phyloP scores from a whole-genome alignment of 1,139 yeast genomes.

The Candida smagusa region DNA sequence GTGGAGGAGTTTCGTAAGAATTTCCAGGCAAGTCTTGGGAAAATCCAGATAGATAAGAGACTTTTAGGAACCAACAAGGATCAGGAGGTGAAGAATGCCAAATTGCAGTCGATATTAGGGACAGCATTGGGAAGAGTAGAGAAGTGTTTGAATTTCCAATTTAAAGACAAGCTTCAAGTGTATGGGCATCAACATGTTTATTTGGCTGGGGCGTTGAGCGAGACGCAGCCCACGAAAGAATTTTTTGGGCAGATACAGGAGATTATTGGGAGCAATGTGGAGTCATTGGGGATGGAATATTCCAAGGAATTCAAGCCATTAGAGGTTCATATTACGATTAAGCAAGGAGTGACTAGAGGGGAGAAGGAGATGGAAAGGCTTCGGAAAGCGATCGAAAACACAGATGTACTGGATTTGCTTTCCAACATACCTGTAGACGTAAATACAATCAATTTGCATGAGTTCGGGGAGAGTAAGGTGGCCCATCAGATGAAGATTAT shows the following conservation, averaged over 20 bases:
- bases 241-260: conserved; percentile 8
- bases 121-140: conserved; percentile 1
- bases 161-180: conserved; percentile 7
- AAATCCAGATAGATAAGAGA: conserved; percentile 3
- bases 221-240: not conserved
- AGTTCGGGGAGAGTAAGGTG: not conserved
- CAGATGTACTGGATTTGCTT: not conserved
- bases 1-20: conserved; percentile 10
- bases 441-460: not conserved
- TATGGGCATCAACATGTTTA: conserved; percentile 8
- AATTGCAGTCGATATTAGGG: conserved; percentile 7
- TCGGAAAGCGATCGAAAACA: not conserved
- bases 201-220: conserved; percentile 10
- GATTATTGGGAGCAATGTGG: conserved; percentile 6
- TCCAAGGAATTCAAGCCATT: not conserved
- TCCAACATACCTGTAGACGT: not conserved
- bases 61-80: conserved; percentile 8
- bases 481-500: not conserved
- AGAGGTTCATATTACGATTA: not conserved
- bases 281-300: conserved; percentile 5
- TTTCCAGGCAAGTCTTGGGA: conserved; percentile 7
- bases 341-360: not conserved
- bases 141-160: conserved; percentile 8
- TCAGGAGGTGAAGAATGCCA: conserved; percentile 4
- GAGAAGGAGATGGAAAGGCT: too few species aligned